Base-by-base conservation (phyloP, 2,329 filamentous ascomycete species). In the Colletotrichum sublineola region DNA sequence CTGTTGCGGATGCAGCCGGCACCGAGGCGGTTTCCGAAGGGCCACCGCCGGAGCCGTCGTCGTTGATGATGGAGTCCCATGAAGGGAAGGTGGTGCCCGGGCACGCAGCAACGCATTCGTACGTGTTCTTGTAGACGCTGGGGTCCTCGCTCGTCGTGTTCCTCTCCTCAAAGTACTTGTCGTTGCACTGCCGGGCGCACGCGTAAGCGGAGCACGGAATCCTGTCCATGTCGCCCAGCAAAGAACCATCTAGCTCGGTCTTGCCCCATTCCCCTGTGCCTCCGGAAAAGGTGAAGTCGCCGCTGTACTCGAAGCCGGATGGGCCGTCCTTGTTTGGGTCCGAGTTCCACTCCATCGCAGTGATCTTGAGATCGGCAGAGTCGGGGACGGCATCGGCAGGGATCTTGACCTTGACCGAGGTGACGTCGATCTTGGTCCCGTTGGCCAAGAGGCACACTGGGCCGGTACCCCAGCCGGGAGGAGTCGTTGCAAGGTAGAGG, bases 391-490 rank as follows among this genome's bases (percentile, higher is more conserved):
- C 76, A 55, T 74, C 65, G 52, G 78, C 75, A 5, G 80, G 79
- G 69, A 82, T 79, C 29, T 74, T 77, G 36, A 81, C 72, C 64
- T 75, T 75, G 53, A 79, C 44, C n/a, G 74, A 66, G 8, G 78
- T 77, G 20, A 75, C 67, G 58, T 78, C 76, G 50, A 76, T 73
- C 15, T 77, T 69, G 55, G 76, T 80, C 14, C 76, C 76, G 76
- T 81, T 81, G 60, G 77, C 56, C 42, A 82, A 79, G 71, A 78
- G 80, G 76, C 79, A 82, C 11, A 76, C 76, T 36, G 79, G 80
- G 8, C 79, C 79, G 40, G 77, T 72, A 15, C 73, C 77, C 68
- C 73, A 77, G 55, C 79, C 79, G 8, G 79, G 74, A 14, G 80
- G 76, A 1, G 77, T 76, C 24, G 78, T 79, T 29, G 78, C 78